Evolutionary conservation across 2,329 filamentous ascomycete genomes (phyloP), one percentile per base, ranked within the genome.

Genomic region (Fusarium nurragi): DNA sequence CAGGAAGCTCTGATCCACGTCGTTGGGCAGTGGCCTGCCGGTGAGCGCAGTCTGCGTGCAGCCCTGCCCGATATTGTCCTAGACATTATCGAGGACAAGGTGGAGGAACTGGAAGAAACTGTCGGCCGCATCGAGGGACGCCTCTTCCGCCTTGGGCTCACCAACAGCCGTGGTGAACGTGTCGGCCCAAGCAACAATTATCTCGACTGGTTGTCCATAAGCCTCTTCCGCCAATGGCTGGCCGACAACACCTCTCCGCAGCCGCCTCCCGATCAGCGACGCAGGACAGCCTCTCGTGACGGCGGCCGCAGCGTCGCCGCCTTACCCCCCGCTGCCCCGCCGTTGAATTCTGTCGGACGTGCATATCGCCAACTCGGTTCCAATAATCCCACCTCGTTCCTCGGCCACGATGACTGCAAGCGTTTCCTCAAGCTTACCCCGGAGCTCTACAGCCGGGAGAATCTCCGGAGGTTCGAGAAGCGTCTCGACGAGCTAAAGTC

Each of bases 1-100:
- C 88, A 91, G 66, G 91, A 98, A 79, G 93, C 94, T 0, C 83
- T 98, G 45, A 92, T 97, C 49, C 94, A 98, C 72, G 93, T 97
- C 0, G 94, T 97, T 1, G 94, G 94, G 4, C 92, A 97, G 75
- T 98, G 94, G 94, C 94, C 94, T 0, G 82, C 87, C 1, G 93
- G 90, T 16, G 87, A 93, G 70, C 86, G 90, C 23, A 92, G 92
- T 69, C 85, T 97, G 32, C 88, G 92, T 55, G 84, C 86, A 60
- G 83, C 90, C 26, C 83, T 97, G 37, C 91, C 94, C 1, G 86
- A 90, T 23, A 76, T 86, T 0, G 92, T 97, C 1, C 82, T 97
- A 11, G 93, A 97, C 68, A 84, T 97, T 32, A 96, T 97, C 62
- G 92, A 97, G 76, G 93, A 97, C 78, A 97, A 97, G 77, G 93